Evolutionary conservation across 2,329 filamentous ascomycete species (phyloP).

Genomic region (Fusarium lyarnte): DNA sequence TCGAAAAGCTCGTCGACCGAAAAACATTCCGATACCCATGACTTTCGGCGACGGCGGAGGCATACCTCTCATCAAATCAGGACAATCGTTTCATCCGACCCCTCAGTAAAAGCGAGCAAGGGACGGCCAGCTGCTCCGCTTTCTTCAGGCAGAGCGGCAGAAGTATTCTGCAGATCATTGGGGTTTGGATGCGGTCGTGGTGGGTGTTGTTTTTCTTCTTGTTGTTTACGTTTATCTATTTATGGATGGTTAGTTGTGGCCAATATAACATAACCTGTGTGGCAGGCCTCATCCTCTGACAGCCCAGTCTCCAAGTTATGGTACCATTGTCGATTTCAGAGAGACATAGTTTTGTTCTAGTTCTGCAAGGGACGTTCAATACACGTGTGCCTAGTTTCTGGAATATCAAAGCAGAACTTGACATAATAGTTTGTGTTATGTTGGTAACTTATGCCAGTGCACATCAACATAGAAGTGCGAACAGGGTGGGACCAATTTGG

Average conservation of each 20-base stretch:
- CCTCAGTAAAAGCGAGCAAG: constrained; percentile 30
- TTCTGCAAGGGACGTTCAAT: constrained; percentile 29
- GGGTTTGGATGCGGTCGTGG: background rate
- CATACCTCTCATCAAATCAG: constrained; percentile 22
- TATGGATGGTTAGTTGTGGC: constrained; percentile 1
- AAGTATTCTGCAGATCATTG: constrained; percentile 16
- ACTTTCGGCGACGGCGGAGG: constrained; percentile 6
- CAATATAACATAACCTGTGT: background rate
- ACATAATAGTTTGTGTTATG: background rate
- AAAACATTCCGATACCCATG: constrained; percentile 40
- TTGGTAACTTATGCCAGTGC: background rate
- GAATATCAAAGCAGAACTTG: constrained; percentile 27
- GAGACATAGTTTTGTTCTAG: constrained; percentile 1
- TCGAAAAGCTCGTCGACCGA: constrained; percentile 33
- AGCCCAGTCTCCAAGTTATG: constrained; percentile 7
- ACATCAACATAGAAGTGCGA: background rate
- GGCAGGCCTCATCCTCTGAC: constrained; percentile 29
- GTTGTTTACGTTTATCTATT: constrained; percentile 9
- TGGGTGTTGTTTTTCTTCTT: constrained; percentile 17
- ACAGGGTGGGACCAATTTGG: constrained; percentile 4
- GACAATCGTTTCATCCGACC: constrained; percentile 29
- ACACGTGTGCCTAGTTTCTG: constrained; percentile 36
- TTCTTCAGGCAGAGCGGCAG: background rate
- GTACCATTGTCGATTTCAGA: background rate
- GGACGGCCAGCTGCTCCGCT: constrained; percentile 25